A percentile compares a stretch with the other conserved stretches of the same genome.
These are phyloP conservation scores for Mycena chlorophos DNA, from an alignment of 768 basidiomycete species.

Conservation along the genomic window DNA sequence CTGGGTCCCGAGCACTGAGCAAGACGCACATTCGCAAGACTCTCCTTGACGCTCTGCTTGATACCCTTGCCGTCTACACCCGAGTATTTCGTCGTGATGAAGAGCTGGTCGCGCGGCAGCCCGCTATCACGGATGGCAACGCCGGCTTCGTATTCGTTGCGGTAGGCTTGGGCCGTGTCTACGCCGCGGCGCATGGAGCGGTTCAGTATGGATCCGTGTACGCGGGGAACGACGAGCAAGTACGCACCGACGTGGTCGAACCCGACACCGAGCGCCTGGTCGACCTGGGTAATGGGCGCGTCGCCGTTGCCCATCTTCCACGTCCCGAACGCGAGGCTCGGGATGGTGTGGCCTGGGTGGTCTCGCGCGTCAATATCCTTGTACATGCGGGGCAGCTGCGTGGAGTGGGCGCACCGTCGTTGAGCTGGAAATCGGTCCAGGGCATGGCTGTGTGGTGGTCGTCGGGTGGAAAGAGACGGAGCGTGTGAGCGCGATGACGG, in stretches of 20 bases:
- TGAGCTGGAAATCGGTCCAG: background rate
- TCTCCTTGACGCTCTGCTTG: conserved; percentile 42
- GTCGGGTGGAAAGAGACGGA: background rate
- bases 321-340: background rate
- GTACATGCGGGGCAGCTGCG: too few relatives aligned
- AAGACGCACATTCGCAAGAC: conserved; percentile 51
- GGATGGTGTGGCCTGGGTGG: background rate
- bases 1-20: background rate
- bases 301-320: conserved; percentile 4
- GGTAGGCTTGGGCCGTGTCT: conserved; percentile 55
- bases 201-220: background rate
- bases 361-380: background rate
- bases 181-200: conserved; percentile 25
- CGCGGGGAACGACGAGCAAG: background rate
- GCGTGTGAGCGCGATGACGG: background rate
- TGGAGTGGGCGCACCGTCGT: background rate
- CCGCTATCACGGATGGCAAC: conserved; percentile 48
- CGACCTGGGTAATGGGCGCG: conserved; percentile 1
- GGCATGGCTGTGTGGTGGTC: conserved; percentile 1
- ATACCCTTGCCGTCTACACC: conserved; percentile 31
- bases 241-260: conserved; percentile 1
- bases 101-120: conserved; percentile 45
- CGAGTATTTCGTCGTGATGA: conserved; percentile 57
- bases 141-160: conserved; percentile 37
- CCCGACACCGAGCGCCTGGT: background rate